Conservation (phyloP, 345 rosid species). For the Pistacia atlantica region DNA sequence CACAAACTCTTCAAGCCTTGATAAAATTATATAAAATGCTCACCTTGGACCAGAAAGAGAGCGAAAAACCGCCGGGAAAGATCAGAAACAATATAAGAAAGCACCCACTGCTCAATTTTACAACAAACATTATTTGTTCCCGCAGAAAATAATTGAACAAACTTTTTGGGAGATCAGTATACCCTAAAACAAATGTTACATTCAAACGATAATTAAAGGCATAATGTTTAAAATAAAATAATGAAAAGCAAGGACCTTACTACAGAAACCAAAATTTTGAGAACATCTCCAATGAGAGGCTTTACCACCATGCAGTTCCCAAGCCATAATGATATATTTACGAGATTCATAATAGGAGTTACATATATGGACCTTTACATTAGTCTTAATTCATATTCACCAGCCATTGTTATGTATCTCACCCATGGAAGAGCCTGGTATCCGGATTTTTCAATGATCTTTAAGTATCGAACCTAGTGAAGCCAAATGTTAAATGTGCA, state of each 20-base stretch:
- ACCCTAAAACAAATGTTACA: slow-evolving; percentile 9
- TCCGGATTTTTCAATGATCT: slow-evolving; percentile 61
- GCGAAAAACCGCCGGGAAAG: background rate
- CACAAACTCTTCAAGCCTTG: too few relatives aligned
- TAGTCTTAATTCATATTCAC: slow-evolving; percentile 57
- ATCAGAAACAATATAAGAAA: background rate
- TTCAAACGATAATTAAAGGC: background rate
- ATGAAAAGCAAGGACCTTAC: background rate
- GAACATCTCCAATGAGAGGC: slow-evolving; percentile 6
- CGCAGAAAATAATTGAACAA: slow-evolving; percentile 3
- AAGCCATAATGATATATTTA: slow-evolving; percentile 17
- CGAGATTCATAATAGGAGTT: background rate
- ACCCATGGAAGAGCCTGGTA: slow-evolving; percentile 68
- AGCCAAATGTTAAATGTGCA: background rate
- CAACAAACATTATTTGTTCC: slow-evolving; percentile 16
- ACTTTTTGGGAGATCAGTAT: background rate
- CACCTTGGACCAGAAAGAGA: too few relatives aligned
- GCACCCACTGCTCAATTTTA: slow-evolving; percentile 1
- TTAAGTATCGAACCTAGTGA: slow-evolving; percentile 53
- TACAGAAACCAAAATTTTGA: slow-evolving; percentile 14
- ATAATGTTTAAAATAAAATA: background rate
- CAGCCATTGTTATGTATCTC: slow-evolving; percentile 64
- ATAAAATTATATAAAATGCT: too few relatives aligned
- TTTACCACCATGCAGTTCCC: slow-evolving; percentile 5
- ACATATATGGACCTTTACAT: slow-evolving; percentile 26